Evolutionary conservation across 108 stramenopile genomes (phyloP), one percentile per base, ranked within the genome.

Genomic region (Pseudonitzschia delicatissima): DNA sequence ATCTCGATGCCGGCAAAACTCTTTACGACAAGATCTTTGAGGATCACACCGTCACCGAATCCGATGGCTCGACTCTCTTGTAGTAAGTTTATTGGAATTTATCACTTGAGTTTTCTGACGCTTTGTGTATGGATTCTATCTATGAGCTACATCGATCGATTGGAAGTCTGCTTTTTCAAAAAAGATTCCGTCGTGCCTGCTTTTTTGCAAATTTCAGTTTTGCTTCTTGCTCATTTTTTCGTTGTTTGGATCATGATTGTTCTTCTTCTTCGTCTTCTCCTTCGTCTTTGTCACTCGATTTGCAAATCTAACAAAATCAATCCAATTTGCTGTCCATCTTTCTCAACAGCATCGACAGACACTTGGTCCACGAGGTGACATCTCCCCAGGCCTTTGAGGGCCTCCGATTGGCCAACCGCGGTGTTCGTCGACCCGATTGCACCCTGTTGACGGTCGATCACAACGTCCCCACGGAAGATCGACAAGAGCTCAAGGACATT

Each of bases 301-400:
- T n/a, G n/a, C n/a, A n/a, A n/a, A n/a, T n/a, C n/a, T n/a, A n/a
- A n/a, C n/a, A n/a, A n/a, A n/a, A n/a, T n/a, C n/a, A n/a, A n/a
- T n/a, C n/a, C n/a, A n/a, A n/a, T n/a, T n/a, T 17, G 47, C 17
- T 23, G 47, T 7, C 21, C 20, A 21, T 23, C 1, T 48, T 7
- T 7, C 7, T 6, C 20, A 48, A 48, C 47, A 48, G 47, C 62
- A 92, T 97, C 70, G 96, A 97, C 72, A 88, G 94, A 37, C 93
- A 95, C 73, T 87, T 97, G 49, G 88, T 91, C 12, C 92, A 96
- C 71, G 92, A 93, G 71, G 94, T 97, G 25, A 95, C 94, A 35
- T 93, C 92, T 45, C 94, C 96, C 62, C 96, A 97, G 72, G 96
- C 96, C 66, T 97, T 97, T 71, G 96, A 97, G 65, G 96, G 96